Evolutionary conservation across 192 early-diverging fungal species (phyloP).

Genomic region (Lobulomyces angularis): DNA sequence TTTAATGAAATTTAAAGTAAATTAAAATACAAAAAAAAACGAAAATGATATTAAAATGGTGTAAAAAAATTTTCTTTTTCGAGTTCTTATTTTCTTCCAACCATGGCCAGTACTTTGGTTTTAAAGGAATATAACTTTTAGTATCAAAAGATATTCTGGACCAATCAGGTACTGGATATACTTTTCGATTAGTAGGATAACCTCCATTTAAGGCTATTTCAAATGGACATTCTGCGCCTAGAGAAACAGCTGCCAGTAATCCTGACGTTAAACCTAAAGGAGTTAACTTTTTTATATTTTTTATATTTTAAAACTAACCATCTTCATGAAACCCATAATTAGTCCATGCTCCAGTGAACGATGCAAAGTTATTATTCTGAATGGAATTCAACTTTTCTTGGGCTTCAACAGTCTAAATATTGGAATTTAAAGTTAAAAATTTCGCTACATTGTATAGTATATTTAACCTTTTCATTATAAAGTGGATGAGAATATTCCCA

Average conservation of each 20-base stretch:
- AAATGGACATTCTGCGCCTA: conserved; percentile 42
- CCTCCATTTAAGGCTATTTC: conserved; percentile 33
- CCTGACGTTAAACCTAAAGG: conserved; percentile 26
- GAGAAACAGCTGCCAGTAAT: conserved; percentile 29
- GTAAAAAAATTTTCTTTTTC: too few species aligned
- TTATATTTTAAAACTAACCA: background rate
- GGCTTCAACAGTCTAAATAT: conserved; percentile 27
- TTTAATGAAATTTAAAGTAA: too few species aligned
- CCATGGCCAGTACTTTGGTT: too few species aligned
- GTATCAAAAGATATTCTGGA: too few species aligned
- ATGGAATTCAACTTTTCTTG: conserved; percentile 29
- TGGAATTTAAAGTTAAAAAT: background rate
- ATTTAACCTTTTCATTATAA: conserved; percentile 17
- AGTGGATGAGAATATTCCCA: conserved; percentile 41
- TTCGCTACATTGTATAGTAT: background rate
- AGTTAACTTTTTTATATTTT: background rate
- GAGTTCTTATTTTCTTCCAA: too few species aligned
- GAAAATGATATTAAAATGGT: too few species aligned
- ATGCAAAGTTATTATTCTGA: conserved; percentile 31
- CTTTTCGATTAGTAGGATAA: conserved; percentile 28
- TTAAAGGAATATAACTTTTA: too few species aligned
- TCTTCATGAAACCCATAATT: conserved; percentile 52
- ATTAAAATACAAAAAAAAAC: too few species aligned
- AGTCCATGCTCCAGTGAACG: conserved; percentile 50
- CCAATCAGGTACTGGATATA: too few species aligned